Conservation (phyloP, 2,329 filamentous ascomycete genomes). For the Fusarium solani-melongenae region DNA sequence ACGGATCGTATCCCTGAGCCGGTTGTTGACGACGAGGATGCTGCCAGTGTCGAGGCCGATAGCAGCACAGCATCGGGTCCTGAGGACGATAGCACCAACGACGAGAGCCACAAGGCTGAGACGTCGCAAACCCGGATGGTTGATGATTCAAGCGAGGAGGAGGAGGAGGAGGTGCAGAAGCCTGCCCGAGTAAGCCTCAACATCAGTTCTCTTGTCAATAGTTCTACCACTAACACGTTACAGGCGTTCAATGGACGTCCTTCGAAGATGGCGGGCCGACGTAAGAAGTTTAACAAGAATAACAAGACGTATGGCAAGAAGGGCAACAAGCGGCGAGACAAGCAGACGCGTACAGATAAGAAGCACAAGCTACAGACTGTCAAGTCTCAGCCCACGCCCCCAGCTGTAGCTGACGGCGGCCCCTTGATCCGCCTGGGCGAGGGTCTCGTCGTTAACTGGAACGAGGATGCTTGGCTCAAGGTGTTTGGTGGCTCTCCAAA, state of each 20-base stretch:
- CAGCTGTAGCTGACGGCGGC: constrained; percentile 59
- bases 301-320: constrained; percentile 61
- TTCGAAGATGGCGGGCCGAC: constrained; percentile 48
- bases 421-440: constrained; percentile 84
- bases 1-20: constrained; percentile 58
- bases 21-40: constrained; percentile 57
- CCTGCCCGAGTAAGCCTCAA: constrained; percentile 41
- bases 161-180: constrained; percentile 58
- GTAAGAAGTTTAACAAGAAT: constrained; percentile 62
- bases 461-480: constrained; percentile 72
- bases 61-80: constrained; percentile 61
- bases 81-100: constrained; percentile 65
- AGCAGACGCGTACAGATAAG: constrained; percentile 53
- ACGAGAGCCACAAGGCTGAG: constrained; percentile 54
- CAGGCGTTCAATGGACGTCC: constrained; percentile 36
- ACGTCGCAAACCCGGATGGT: constrained; percentile 63
- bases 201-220: neutral
- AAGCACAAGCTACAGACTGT: constrained; percentile 48
- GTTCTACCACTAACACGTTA: neutral
- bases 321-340: constrained; percentile 59
- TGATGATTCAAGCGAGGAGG: constrained; percentile 69
- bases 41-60: constrained; percentile 60
- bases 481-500: constrained; percentile 69
- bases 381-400: constrained; percentile 51
- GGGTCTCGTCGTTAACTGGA: constrained; percentile 90